Base-by-base conservation (phyloP, 768 basidiomycete genomes). In the Agaricus subrufescens region DNA sequence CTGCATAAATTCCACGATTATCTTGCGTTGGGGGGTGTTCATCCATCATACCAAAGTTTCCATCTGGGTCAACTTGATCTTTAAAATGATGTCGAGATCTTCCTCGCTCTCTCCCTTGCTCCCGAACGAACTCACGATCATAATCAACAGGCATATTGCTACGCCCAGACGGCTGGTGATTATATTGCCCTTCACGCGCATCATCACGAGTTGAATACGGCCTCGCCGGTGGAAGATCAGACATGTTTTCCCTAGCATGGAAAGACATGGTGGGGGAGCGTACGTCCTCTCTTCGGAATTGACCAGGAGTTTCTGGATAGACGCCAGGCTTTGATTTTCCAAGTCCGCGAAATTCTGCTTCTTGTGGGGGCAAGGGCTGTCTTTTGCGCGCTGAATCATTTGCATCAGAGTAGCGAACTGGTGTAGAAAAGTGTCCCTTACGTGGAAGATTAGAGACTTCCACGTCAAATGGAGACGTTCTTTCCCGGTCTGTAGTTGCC, bases 321-420 rank as follows among this genome's bases (percentile, higher is more conserved):
- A 37, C 34, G n/a, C 12, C 48, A 38, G 55, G 25, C 12, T 46
- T 56, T 8, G 34, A n/a, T 11, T 34, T 56, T 19, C 34, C 55
- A 34, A 44, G 23, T 12, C 43, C 55, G 2, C 55, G 40, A 25
- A 50, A 56, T 30, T 56, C 55, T 3, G 40, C 46, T 3, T 56
- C 55, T 45, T 56, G 55, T 1, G 55, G 55, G 7, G 55, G 55
- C 12, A 56, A 34, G 10, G 55, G 55, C 12, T 43, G 48, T 45
- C 55, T 42, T 23, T 56, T 56, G 4, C 55, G 55, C 1, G 49
- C 55, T 56, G 23, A 44, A 9, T 7, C 3, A 45, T 0, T 2
- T 10, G 19, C 7, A n/a, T 56, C n/a, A 56, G 49, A 14, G 34
- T 11, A 27, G 37, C 26, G 27, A 12, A 27, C 26, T 8, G 30